A percentile compares a stretch with the other conserved stretches of the same genome.
Conservation (phyloP, 192 early-diverging fungal species). For the Dissophora globulifera region DNA sequence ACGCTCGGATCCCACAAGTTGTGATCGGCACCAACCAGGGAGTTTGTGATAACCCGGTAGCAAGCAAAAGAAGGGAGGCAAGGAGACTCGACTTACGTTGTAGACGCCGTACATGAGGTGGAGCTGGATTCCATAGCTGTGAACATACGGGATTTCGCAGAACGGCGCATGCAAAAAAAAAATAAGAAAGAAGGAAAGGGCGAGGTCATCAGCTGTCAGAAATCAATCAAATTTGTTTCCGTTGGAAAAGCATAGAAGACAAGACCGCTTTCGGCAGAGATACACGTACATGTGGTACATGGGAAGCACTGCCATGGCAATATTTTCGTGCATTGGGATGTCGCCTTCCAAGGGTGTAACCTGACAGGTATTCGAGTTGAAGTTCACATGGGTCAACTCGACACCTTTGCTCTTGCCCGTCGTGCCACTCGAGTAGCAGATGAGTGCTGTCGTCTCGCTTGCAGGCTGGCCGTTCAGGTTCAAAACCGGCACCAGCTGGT, state of each 20-base stretch:
- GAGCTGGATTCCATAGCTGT: conserved; percentile 43
- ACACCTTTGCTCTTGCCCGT: conserved; percentile 86
- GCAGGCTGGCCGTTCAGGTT: conserved; percentile 37
- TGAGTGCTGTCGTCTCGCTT: conserved; percentile 57
- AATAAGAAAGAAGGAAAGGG: not conserved
- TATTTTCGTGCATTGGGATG: conserved; percentile 21
- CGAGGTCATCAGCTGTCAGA: not conserved
- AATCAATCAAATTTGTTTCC: too few relatives aligned
- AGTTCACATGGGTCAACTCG: conserved; percentile 80
- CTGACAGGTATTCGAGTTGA: conserved; percentile 80
- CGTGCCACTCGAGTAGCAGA: conserved; percentile 77
- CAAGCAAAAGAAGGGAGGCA: not conserved
- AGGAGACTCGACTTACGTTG: conserved; percentile 46
- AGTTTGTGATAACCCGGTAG: not conserved
- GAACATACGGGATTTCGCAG: not conserved
- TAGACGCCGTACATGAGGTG: conserved; percentile 37
- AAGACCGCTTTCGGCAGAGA: too few relatives aligned
- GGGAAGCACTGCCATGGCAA: conserved; percentile 71
- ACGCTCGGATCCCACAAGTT: too few relatives aligned
- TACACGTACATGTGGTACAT: conserved; percentile 72
- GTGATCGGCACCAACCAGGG: too few relatives aligned
- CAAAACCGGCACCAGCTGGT: conserved; percentile 11
- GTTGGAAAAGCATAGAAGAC: too few relatives aligned
- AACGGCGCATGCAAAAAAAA: not conserved
- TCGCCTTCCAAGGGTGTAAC: conserved; percentile 58